Base-by-base conservation (phyloP, 2,329 filamentous ascomycete genomes). In the Aciculosporium take region DNA sequence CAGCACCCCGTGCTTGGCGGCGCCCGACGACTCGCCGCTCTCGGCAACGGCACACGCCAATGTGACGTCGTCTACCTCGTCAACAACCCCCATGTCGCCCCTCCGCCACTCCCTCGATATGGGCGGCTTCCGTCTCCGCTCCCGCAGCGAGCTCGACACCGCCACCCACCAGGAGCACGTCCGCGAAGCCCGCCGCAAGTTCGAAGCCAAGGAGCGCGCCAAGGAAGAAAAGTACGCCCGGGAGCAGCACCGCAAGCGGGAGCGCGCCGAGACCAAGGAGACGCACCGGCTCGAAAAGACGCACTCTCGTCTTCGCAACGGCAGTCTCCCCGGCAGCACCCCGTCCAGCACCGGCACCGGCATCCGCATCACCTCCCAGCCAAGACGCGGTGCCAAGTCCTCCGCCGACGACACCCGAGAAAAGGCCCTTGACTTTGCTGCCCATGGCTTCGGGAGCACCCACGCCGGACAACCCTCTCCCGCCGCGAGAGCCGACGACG, bases 181-280 rank as follows among this genome's bases (percentile, higher is more conserved):
- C 27, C 68, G 72, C 34, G 69, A 72, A 51, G 76, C 74, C 4
- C 74, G 76, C 40, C 72, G 72, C 50, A 76, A 73, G 51, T 80
- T 79, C 46, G 68, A 77, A 52, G 71, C 76, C 53, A 74, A 72
- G 53, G 74, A 81, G 55, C 65, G 65, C 13, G 62, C 62, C 40
- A 79, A 80, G 58, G 70, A 78, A 28, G 75, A 78, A 53, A 79
- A 77, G 52, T 73, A 74, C 37, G 74, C 71, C 13, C 69, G 69
- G 10, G 72, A 77, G 49, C 68, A 76, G 60, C 65, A 71, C 43
- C 67, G 66, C 47, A 74, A 71, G 45, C 67, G 70, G 28, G 74
- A 79, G 53, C 73, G 74, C 36, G 67, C 67, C n/a, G 69, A 74
- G 42, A 66, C 63, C 50, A 76, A 70, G 52, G 72, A 75, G 45